A percentile compares a stretch with the other conserved stretches of the same genome.
Conservation (phyloP, 371 early-diverging fungal species). For the Mucor saturninus region DNA sequence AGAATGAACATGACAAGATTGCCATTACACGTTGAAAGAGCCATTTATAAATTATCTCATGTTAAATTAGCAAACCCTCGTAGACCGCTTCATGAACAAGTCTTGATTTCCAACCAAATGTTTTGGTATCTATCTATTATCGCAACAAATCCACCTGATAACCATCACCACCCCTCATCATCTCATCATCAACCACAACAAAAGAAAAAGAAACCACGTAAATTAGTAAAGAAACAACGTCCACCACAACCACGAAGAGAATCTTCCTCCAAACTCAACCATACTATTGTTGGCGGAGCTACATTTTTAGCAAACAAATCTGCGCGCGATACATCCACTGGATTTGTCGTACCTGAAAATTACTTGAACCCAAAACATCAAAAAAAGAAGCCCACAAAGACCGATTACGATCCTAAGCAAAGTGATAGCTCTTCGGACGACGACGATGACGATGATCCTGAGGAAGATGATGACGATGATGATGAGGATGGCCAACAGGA, state of each 20-base stretch:
- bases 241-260: constrained; percentile 6
- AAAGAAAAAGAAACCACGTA: constrained; percentile 14
- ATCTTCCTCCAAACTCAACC: constrained; percentile 13
- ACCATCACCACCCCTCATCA: constrained; percentile 11
- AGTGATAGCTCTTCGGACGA: constrained; percentile 27
- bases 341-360: constrained; percentile 52
- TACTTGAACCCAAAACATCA: constrained; percentile 30
- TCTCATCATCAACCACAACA: constrained; percentile 1
- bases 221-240: constrained; percentile 21
- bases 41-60: constrained; percentile 91
- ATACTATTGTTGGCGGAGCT: not conserved
- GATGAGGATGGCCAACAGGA: constrained; percentile 24
- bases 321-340: constrained; percentile 30
- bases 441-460: constrained; percentile 17
- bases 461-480: constrained; percentile 24
- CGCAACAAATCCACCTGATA: constrained; percentile 27
- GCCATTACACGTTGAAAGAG: constrained; percentile 86
- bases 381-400: not conserved
- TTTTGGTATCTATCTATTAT: constrained; percentile 89
- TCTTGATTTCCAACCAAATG: constrained; percentile 94
- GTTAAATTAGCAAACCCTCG: constrained; percentile 90
- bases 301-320: constrained; percentile 15
- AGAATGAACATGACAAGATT: constrained; percentile 65
- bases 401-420: not conserved
- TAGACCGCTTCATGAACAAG: constrained; percentile 90